Percentiles rank a stretch among this genome's conserved stretches.
These are phyloP conservation scores for Vitis hybrid DNA, from an alignment of 177 flowering plant species.

Conservation along the genomic window DNA sequence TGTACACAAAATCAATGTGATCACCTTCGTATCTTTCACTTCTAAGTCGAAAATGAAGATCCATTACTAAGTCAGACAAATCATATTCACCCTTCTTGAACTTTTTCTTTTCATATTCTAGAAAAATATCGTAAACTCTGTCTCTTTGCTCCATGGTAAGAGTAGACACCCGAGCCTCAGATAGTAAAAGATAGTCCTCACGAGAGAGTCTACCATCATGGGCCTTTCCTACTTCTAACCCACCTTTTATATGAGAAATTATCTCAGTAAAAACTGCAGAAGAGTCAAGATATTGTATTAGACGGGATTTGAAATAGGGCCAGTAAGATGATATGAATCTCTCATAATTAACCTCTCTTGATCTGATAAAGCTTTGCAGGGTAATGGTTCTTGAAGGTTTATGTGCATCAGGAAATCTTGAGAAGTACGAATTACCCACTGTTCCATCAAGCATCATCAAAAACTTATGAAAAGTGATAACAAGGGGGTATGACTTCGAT, in stretches of 20 bases:
- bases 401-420: slow-evolving; percentile 33
- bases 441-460: slow-evolving; percentile 83
- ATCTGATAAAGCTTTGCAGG: slow-evolving; percentile 32
- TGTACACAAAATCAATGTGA: slow-evolving; percentile 65
- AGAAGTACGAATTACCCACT: slow-evolving; percentile 47
- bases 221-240: slow-evolving; percentile 28
- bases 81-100: slow-evolving; percentile 45
- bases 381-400: slow-evolving; percentile 29
- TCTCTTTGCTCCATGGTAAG: slow-evolving; percentile 42
- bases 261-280: slow-evolving; percentile 45
- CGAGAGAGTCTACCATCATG: slow-evolving; percentile 33
- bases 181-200: not conserved
- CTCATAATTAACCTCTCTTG: slow-evolving; percentile 43
- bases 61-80: slow-evolving; percentile 56
- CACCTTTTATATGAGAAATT: slow-evolving; percentile 77
- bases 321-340: slow-evolving; percentile 43
- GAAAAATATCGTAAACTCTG: slow-evolving; percentile 52
- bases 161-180: slow-evolving; percentile 36
- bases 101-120: slow-evolving; percentile 59
- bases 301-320: slow-evolving; percentile 53
- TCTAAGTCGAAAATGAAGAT: slow-evolving; percentile 50
- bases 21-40: slow-evolving; percentile 41
- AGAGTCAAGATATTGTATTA: slow-evolving; percentile 44
- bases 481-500: slow-evolving; percentile 42
- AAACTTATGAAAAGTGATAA: slow-evolving; percentile 57